Evolutionary conservation across 805 yeast genomes (phyloP), one percentile per base, ranked within the genome.

Genomic region (Alloascoidea africana): DNA sequence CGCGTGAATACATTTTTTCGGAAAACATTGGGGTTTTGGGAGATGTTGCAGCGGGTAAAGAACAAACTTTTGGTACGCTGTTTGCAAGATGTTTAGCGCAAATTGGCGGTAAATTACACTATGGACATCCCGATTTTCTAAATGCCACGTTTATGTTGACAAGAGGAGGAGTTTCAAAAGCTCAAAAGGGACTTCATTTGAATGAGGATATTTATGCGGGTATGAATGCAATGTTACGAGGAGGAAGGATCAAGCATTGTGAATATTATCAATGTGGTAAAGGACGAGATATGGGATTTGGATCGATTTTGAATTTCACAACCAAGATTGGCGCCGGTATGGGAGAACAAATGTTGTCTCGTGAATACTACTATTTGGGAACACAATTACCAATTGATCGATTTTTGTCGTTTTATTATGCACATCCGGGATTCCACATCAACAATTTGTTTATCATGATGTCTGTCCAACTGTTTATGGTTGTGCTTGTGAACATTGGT

Each of bases 131-230:
- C 3, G 97, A 87, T 63, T 87, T 87, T 58, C 60, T 89, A 41
- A 86, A 89, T 60, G 93, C 76, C 4, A 76, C 81, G 6, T 87
- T 78, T 51, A 89, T 87, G 96, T 78, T 85, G 0, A 89, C 96
- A 2, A 68, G 97, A 59, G 96, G 97, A 32, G 97, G 97, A 11
- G 70, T 89, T 2, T 85, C 96, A 2, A 87, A 87, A 55, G 96
- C 95, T 1, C 97, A 87, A 56, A 84, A 78, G 53, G 94, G 96
- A 8, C 62, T 87, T 41, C 97, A 87, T 55, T 60, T 87, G 51
- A 87, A 87, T 60, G 96, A 87, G 54, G 97, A 87, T 63, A 89
- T 87, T 30, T 87, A 81, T 57, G 96, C 96, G 15, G 97, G 97
- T 35, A 89, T 87, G 81, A 83, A 64, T 43, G 96, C 94, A 0